These are phyloP conservation scores for Blepharisma japonicum DNA, from an alignment of 73 alveolate species.

Conservation along the genomic window DNA sequence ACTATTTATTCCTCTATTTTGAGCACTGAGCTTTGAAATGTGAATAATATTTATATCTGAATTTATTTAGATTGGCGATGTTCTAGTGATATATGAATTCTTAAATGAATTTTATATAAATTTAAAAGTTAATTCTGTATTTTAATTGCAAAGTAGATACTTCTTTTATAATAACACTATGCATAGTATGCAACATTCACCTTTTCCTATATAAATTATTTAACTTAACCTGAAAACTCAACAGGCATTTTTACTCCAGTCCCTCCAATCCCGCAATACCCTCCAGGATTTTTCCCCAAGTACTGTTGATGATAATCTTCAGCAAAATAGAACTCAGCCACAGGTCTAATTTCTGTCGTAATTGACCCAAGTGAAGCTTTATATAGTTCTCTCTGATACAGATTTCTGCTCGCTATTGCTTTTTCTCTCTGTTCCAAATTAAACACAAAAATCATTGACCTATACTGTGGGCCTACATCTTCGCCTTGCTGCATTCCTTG, in stretches of 20 bases:
- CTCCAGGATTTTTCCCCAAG: conserved; percentile 38
- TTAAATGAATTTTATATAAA: too few relatives aligned
- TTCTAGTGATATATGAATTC: too few relatives aligned
- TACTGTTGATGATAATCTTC: conserved; percentile 41
- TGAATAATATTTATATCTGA: too few relatives aligned
- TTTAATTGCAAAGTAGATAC: too few relatives aligned
- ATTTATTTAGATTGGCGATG: too few relatives aligned
- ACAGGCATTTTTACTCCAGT: conserved; percentile 1
- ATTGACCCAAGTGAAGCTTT: background rate
- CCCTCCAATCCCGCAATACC: conserved; percentile 26
- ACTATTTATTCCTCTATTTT: too few relatives aligned
- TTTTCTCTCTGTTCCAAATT: conserved; percentile 19
- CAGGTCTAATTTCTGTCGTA: conserved; percentile 39
- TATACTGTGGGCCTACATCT: conserved; percentile 54
- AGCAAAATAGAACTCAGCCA: conserved; percentile 40
- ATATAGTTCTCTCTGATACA: conserved; percentile 20
- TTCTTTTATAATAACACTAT: too few relatives aligned
- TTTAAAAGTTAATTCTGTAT: too few relatives aligned
- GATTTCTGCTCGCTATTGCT: conserved; percentile 22
- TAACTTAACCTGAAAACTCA: conserved; percentile 1
- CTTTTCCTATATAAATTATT: too few relatives aligned
- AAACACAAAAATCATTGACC: conserved; percentile 14
- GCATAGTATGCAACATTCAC: too few relatives aligned
- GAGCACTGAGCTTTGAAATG: too few relatives aligned
- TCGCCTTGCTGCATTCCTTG: conserved; percentile 61